Percentiles rank a stretch among this genome's conserved stretches.
Evolutionary conservation across 2,329 filamentous ascomycete genomes (phyloP).

Genomic region (Aspergillus ruber): DNA sequence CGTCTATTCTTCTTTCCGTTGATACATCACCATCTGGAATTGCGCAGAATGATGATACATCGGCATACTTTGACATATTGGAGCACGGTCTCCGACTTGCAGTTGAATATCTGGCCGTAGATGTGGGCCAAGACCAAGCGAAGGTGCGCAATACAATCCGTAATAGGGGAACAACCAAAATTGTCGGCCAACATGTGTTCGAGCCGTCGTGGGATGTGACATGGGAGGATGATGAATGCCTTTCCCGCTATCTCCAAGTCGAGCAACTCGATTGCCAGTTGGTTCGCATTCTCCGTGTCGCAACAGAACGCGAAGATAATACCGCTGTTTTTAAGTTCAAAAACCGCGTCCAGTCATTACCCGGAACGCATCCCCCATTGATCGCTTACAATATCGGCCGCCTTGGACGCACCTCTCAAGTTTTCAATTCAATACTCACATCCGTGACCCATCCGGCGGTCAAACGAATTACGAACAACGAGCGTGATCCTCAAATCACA

Average conservation of each 20-base stretch:
- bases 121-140: constrained; percentile 27
- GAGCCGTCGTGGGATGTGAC: constrained; percentile 21
- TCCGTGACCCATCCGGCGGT: constrained; percentile 37
- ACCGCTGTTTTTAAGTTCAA: constrained; percentile 30
- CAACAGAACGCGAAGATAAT: constrained; percentile 33
- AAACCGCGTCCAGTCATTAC: constrained; percentile 27
- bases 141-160: constrained; percentile 21
- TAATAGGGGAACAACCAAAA: constrained; percentile 34
- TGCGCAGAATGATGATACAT: constrained; percentile 4
- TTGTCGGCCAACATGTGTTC: constrained; percentile 34
- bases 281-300: constrained; percentile 32
- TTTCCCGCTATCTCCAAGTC: constrained; percentile 29
- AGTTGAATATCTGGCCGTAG: constrained; percentile 35
- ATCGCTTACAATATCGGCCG: constrained; percentile 37
- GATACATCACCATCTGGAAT: constrained; percentile 29
- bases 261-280: constrained; percentile 33
- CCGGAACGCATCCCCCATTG: constrained; percentile 25
- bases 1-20: constrained; percentile 54
- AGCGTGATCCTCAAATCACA: constrained; percentile 29
- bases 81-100: constrained; percentile 35
- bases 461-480: constrained; percentile 14
- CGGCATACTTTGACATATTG: constrained; percentile 29
- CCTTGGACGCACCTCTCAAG: constrained; percentile 38
- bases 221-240: constrained; percentile 30
- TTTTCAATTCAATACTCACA: constrained; percentile 37